Evolutionary conservation across 257 asterid genomes (phyloP).

Genomic region (Schizonepeta tenuifolia): DNA sequence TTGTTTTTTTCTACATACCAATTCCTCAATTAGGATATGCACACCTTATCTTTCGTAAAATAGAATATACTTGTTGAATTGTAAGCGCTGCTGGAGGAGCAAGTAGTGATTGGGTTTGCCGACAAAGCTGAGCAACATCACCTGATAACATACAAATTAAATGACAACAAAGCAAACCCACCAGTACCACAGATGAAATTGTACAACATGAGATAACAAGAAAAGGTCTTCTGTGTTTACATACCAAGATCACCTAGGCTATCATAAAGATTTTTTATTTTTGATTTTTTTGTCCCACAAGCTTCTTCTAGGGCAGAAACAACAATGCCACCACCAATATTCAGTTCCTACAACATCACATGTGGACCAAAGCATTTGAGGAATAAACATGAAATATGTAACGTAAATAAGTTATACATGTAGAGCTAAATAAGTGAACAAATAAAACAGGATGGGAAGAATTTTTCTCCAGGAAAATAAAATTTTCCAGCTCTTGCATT

Average conservation of each 20-base stretch:
- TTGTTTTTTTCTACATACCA: conserved; percentile 4
- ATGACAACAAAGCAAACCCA: conserved; percentile 22
- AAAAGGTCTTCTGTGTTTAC: neutral
- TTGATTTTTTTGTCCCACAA: conserved; percentile 76
- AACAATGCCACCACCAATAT: conserved; percentile 79
- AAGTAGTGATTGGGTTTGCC: conserved; percentile 81
- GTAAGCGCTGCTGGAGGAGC: conserved; percentile 82
- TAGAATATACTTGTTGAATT: conserved; percentile 71
- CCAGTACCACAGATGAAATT: conserved; percentile 18
- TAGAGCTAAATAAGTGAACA: conserved; percentile 17
- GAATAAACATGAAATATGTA: conserved; percentile 18
- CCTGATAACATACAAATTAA: conserved; percentile 55
- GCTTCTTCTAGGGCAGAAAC: conserved; percentile 82
- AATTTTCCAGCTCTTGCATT: conserved; percentile 24
- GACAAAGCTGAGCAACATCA: conserved; percentile 96
- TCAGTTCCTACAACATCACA: conserved; percentile 66
- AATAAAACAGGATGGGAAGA: neutral
- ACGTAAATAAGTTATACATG: conserved; percentile 8
- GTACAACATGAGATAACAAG: conserved; percentile 15
- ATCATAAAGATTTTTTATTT: conserved; percentile 66
- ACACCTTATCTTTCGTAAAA: conserved; percentile 80
- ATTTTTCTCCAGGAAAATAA: conserved; percentile 3
- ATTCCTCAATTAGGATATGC: conserved; percentile 29
- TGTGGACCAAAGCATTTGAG: conserved; percentile 26
- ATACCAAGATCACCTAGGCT: conserved; percentile 91